Conservation (phyloP, 139 green algal species). For the Picochlorum sp. region DNA sequence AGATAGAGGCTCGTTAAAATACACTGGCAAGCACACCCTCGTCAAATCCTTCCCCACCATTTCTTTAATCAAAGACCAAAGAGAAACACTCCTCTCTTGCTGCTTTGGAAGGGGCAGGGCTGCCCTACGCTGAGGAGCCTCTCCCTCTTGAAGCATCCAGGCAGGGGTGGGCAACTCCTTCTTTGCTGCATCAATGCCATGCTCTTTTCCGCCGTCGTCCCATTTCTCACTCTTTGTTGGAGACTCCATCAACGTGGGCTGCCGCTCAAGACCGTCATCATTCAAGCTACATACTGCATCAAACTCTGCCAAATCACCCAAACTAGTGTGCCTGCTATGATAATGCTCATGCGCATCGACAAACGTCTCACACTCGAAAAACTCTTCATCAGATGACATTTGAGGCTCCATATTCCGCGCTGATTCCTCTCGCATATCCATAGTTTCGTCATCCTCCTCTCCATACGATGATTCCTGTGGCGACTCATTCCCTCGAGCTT, state of each 20-base stretch:
- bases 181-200: not conserved
- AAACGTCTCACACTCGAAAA: conserved; percentile 31
- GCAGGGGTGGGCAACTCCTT: not conserved
- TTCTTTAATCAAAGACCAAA: conserved; percentile 89
- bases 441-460: conserved; percentile 18
- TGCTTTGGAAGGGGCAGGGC: conserved; percentile 52
- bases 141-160: conserved; percentile 22
- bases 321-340: conserved; percentile 11
- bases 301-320: conserved; percentile 9
- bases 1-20: conserved; percentile 89
- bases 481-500: not conserved
- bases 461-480: conserved; percentile 7
- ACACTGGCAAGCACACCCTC: conserved; percentile 84
- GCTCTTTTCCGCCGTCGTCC: not conserved
- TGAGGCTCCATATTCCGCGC: not conserved
- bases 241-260: not conserved
- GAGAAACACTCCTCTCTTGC: conserved; percentile 60
- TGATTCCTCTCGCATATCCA: conserved; percentile 22
- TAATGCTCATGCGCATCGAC: not conserved
- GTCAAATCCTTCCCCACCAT: conserved; percentile 71
- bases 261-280: not conserved
- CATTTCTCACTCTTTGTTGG: not conserved
- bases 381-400: conserved; percentile 18
- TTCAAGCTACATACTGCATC: not conserved
- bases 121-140: conserved; percentile 22